Percentiles rank a stretch among this genome's conserved stretches.
phyloP scores from a whole-genome alignment of 345 rosid genomes.

The Punica granatum region DNA sequence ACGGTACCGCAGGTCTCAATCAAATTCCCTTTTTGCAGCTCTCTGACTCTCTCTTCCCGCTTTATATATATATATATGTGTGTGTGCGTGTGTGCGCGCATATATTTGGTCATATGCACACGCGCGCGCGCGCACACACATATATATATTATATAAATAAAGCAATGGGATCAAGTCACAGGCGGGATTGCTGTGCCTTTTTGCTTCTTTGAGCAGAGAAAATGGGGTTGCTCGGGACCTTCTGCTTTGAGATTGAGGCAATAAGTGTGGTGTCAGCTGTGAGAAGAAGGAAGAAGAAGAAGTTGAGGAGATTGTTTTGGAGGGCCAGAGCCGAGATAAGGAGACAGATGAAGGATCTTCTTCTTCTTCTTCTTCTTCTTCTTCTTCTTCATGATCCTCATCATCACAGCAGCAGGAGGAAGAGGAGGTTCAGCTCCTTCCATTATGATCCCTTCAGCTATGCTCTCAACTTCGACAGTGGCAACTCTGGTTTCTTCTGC shows the following conservation, averaged over 20 bases:
- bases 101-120: no score
- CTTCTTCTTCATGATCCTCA: no score
- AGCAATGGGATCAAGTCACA: no score
- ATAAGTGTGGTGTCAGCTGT: no score
- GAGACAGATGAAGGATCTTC: slow-evolving; percentile 21
- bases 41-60: no score
- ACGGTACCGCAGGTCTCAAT: no score
- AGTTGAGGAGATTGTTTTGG: slow-evolving; percentile 53
- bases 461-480: slow-evolving; percentile 76
- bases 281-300: slow-evolving; percentile 32
- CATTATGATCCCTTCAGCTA: slow-evolving; percentile 70
- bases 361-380: no score
- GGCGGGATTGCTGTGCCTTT: no score
- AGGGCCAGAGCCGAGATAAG: slow-evolving; percentile 44
- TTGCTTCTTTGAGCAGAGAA: background rate
- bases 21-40: background rate
- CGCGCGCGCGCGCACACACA: no score
- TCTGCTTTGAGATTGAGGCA: background rate
- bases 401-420: slow-evolving; percentile 24
- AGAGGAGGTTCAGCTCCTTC: slow-evolving; percentile 40
- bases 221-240: background rate
- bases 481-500: slow-evolving; percentile 56
- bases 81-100: no score
- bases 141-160: no score
- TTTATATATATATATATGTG: no score